Evolutionary conservation across 2,329 filamentous ascomycete species (phyloP), one percentile per base, ranked within the genome.

Genomic region (Penicillium sp.): DNA sequence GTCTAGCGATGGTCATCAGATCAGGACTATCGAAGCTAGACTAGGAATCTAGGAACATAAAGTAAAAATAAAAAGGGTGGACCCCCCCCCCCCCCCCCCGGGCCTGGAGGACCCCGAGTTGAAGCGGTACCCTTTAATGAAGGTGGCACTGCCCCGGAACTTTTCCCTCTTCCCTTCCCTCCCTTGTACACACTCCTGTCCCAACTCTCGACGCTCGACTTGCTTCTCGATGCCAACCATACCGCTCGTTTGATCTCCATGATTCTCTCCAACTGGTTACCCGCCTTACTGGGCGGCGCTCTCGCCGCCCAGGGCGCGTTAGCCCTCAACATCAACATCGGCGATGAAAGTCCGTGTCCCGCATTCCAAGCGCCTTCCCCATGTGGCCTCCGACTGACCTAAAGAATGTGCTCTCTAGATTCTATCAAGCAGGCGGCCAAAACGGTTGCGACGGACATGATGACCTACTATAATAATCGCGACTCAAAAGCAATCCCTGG

Each of bases 401-500:
- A 23, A 31, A 28, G 15, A 26, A 34, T 48, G 34, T 24, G 36
- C n/a, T 33, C 36, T 6, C 15, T 47, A 69, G 65, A 57, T 39
- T 72, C 70, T 3, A 61, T 76, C 34, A 70, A 70, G 52, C 58
- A 59, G 3, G 70, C 68, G 15, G 66, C 71, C 15, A 65, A 69
- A 31, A 69, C 62, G 1, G 64, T 71, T 39, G 72, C 73, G 16
- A 65, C 64, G 44, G 69, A 71, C 26, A 74, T 75, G 69, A 73
- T 75, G 62, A 57, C 61, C 16, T 64, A 61, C 47, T 76, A 76
- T 53, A 64, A 69, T 29, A 64, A 66, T 39, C 73, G 73, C 26
- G 59, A 71, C 29, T 66, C 68, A 12, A 72, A 70, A 21, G 62
- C 69, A 41, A 68, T 73, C 1, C 73, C 73, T n/a, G 73, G 73